Evolutionary conservation across 768 basidiomycete species (phyloP).

Genomic region (Auriscalpium vulgare): DNA sequence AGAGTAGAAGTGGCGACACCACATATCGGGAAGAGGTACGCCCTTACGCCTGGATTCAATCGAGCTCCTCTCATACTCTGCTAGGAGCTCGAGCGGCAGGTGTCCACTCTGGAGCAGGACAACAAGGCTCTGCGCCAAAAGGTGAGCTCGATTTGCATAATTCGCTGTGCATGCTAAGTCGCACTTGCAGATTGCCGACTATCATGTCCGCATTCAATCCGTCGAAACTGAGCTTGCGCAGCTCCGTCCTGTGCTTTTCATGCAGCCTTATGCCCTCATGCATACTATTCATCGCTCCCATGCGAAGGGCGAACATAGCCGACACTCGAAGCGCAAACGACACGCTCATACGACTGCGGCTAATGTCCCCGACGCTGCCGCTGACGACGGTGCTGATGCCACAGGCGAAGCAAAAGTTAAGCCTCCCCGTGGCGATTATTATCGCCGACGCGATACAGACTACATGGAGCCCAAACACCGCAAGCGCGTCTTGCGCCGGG

Average conservation of each 20-base stretch:
- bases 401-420: slow-evolving; percentile 7
- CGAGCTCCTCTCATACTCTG: slow-evolving; percentile 6
- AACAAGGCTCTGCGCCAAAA: slow-evolving; percentile 53
- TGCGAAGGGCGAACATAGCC: not conserved
- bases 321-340: slow-evolving; percentile 11
- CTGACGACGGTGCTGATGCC: slow-evolving; percentile 17
- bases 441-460: slow-evolving; percentile 14
- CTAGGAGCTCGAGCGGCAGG: slow-evolving; percentile 51
- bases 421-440: slow-evolving; percentile 15
- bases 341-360: slow-evolving; percentile 21
- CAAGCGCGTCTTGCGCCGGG: slow-evolving; percentile 19
- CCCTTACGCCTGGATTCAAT: slow-evolving; percentile 1
- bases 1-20: slow-evolving; percentile 32
- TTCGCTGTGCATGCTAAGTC: not conserved
- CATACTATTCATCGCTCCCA: slow-evolving; percentile 17
- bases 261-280: slow-evolving; percentile 40
- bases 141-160: slow-evolving; percentile 26
- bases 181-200: slow-evolving; percentile 44
- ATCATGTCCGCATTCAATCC: slow-evolving; percentile 41
- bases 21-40: slow-evolving; percentile 38
- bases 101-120: slow-evolving; percentile 46
- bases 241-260: slow-evolving; percentile 60
- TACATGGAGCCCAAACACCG: slow-evolving; percentile 17
- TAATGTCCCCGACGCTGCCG: slow-evolving; percentile 16
- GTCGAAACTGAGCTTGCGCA: slow-evolving; percentile 60